A percentile compares a stretch with the other conserved stretches of the same genome.
Conservation (phyloP, 2,329 filamentous ascomycete genomes). For the Neopestalotiopsis sp. region DNA sequence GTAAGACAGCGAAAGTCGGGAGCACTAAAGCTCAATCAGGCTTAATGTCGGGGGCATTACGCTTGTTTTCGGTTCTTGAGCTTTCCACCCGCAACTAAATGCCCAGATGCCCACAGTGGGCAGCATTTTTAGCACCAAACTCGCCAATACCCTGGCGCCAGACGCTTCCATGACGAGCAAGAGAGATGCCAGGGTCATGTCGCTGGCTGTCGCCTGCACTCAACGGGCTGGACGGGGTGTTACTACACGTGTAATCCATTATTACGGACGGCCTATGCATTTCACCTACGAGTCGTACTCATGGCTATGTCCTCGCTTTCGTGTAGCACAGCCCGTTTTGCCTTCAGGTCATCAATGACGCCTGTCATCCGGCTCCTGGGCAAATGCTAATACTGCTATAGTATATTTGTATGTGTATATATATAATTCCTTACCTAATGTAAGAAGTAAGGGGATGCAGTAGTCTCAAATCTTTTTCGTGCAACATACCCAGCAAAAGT, state of each 20-base stretch:
- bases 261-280: not conserved
- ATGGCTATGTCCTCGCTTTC: not conserved
- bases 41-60: slow-evolving; percentile 4
- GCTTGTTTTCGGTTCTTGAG: not conserved
- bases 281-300: not conserved
- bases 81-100: not conserved
- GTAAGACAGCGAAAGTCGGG: slow-evolving; percentile 13
- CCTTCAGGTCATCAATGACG: not conserved
- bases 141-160: not conserved
- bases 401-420: too few relatives aligned
- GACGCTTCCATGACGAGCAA: not conserved
- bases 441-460: not conserved
- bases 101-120: not conserved
- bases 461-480: not conserved
- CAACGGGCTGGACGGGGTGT: not conserved
- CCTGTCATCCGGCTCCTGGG: not conserved
- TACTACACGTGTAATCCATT: not conserved
- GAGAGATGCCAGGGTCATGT: not conserved
- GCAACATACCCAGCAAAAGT: not conserved
- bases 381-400: not conserved
- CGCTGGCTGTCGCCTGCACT: too few relatives aligned
- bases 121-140: not conserved
- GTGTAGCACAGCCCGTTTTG: not conserved
- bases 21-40: not conserved
- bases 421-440: slow-evolving; percentile 1